Conservation (phyloP, 495 filamentous ascomycete genomes). For the Lasiosphaeria hispida region DNA sequence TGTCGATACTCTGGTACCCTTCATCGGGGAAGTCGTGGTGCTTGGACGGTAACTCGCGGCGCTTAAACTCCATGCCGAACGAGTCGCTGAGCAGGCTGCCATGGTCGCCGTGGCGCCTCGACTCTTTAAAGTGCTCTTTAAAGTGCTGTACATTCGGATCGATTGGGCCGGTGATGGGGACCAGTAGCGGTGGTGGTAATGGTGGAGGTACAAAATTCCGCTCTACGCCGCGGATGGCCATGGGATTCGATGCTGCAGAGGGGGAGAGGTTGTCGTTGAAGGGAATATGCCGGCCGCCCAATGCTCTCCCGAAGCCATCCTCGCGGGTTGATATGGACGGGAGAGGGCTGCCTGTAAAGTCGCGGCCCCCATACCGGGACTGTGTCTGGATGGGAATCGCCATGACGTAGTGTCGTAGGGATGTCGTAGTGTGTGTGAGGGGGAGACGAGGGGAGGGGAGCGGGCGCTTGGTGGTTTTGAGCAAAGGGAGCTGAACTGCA, state of each 20-base stretch:
- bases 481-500: conserved; percentile 6
- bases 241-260: conserved; percentile 32
- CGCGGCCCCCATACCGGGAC: conserved; percentile 20
- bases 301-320: conserved; percentile 16
- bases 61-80: conserved; percentile 25
- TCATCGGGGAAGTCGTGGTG: conserved; percentile 43
- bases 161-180: conserved; percentile 38
- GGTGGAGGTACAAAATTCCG: conserved; percentile 43
- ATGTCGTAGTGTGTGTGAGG: neutral
- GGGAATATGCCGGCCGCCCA: conserved; percentile 19
- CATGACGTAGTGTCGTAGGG: conserved; percentile 14
- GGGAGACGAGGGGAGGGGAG: neutral
- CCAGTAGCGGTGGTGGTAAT: conserved; percentile 45
- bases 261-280: conserved; percentile 31
- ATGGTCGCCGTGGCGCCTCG: conserved; percentile 21
- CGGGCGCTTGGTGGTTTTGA: neutral
- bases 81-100: conserved; percentile 27
- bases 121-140: conserved; percentile 30
- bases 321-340: conserved; percentile 32
- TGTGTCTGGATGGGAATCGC: conserved; percentile 29
- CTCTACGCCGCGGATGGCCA: conserved; percentile 33
- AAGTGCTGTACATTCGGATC: conserved; percentile 27
- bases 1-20: conserved; percentile 51
- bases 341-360: conserved; percentile 22
- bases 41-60: conserved; percentile 22